A percentile compares a stretch with the other conserved stretches of the same genome.
phyloP scores from a whole-genome alignment of 768 basidiomycete species.

The Termitomyces sp. region DNA sequence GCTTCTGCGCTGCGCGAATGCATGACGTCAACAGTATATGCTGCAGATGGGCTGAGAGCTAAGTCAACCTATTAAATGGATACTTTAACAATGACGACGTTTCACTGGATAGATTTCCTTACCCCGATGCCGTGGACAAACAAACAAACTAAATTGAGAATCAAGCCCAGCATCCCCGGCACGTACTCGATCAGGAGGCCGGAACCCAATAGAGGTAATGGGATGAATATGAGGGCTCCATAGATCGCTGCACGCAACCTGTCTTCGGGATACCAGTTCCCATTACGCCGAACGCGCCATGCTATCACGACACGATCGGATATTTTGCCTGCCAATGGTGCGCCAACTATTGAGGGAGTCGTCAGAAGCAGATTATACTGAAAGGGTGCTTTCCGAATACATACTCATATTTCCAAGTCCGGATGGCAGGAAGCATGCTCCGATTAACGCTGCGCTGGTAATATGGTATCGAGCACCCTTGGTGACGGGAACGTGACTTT shows the following conservation, averaged over 20 bases:
- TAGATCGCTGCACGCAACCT: conserved; percentile 49
- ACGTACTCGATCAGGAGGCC: conserved; percentile 52
- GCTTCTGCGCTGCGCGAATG: conserved; percentile 58
- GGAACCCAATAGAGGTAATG: conserved; percentile 42
- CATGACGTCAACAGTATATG: conserved; percentile 59
- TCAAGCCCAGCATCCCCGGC: conserved; percentile 42
- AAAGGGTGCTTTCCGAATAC: conserved; percentile 15
- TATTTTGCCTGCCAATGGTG: conserved; percentile 51
- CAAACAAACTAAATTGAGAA: conserved; percentile 46
- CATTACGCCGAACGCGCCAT: conserved; percentile 45
- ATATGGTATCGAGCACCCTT: conserved; percentile 58
- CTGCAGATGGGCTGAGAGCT: conserved; percentile 47
- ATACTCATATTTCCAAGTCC: conserved; percentile 56
- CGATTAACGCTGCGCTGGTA: conserved; percentile 50
- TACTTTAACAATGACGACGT: not conserved
- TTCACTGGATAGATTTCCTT: conserved; percentile 13
- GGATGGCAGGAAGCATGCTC: conserved; percentile 55
- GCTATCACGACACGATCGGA: conserved; percentile 50
- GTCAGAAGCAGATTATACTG: not conserved
- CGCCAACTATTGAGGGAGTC: conserved; percentile 39
- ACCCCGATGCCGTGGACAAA: conserved; percentile 67
- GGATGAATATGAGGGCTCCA: conserved; percentile 44
- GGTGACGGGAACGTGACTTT: not conserved
- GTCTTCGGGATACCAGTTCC: conserved; percentile 65
- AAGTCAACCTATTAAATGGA: conserved; percentile 41